These are phyloP conservation scores for Handroanthus guayacan DNA, from an alignment of 257 asterid genomes.

Conservation along the genomic window DNA sequence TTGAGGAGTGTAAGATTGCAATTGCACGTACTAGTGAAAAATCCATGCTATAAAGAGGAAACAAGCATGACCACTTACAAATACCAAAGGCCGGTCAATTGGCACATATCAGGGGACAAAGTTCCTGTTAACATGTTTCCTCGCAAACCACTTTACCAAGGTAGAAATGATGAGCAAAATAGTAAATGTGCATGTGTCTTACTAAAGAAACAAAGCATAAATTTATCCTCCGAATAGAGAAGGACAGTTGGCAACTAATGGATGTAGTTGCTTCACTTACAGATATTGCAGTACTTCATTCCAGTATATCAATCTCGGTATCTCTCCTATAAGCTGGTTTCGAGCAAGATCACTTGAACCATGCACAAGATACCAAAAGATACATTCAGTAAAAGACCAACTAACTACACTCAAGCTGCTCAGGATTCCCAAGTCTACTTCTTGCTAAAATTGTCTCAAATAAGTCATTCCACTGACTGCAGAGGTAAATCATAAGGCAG, in stretches of 20 bases:
- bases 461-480: not conserved
- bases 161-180: not conserved
- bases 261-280: constrained; percentile 48
- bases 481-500: not conserved
- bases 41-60: not conserved
- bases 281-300: constrained; percentile 95
- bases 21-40: not conserved
- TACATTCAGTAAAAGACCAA: not conserved
- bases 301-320: constrained; percentile 95
- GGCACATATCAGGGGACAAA: constrained; percentile 93
- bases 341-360: constrained; percentile 81
- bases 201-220: not conserved
- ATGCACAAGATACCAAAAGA: constrained; percentile 15
- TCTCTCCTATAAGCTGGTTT: constrained; percentile 92
- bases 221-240: not conserved
- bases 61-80: constrained; percentile 62
- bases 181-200: not conserved
- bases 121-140: constrained; percentile 86
- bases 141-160: constrained; percentile 71
- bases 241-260: not conserved
- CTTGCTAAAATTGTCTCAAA: not conserved
- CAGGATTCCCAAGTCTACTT: not conserved
- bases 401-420: not conserved
- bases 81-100: constrained; percentile 95
- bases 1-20: constrained; percentile 17